These are phyloP conservation scores for Penicillium freii DNA, from an alignment of 2,329 filamentous ascomycete genomes.

Conservation along the genomic window DNA sequence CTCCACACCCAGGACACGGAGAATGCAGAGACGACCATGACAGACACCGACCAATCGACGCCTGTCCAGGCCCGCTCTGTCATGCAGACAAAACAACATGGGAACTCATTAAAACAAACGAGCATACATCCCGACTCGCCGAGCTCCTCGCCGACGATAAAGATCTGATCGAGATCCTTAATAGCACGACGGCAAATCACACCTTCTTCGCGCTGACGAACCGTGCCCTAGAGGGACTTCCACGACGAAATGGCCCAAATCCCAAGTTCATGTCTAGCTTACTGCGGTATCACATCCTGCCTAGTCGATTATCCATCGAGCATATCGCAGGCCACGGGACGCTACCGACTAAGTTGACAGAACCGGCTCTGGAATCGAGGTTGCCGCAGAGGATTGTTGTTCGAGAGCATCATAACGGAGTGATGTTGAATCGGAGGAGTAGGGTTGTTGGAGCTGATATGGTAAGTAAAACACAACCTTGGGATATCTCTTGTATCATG, in stretches of 20 bases:
- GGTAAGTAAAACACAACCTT: slow-evolving; percentile 43
- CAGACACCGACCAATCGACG: not conserved
- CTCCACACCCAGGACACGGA: not conserved
- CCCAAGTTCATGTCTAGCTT: slow-evolving; percentile 63
- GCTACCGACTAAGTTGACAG: slow-evolving; percentile 65
- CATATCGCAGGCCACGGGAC: slow-evolving; percentile 67
- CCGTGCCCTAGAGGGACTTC: slow-evolving; percentile 61
- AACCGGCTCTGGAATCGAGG: slow-evolving; percentile 59
- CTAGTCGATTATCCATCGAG: slow-evolving; percentile 61
- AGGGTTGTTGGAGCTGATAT: slow-evolving; percentile 69
- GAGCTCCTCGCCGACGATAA: slow-evolving; percentile 71
- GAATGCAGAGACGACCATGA: not conserved
- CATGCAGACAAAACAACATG: slow-evolving; percentile 71
- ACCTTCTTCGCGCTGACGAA: slow-evolving; percentile 81
- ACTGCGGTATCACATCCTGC: slow-evolving; percentile 71
- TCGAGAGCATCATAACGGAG: slow-evolving; percentile 57
- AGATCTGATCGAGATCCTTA: slow-evolving; percentile 66
- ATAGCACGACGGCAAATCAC: slow-evolving; percentile 66
- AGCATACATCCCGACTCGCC: slow-evolving; percentile 74
- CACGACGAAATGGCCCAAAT: slow-evolving; percentile 53
- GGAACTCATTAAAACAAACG: slow-evolving; percentile 70
- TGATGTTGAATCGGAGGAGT: slow-evolving; percentile 75
- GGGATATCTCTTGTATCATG: not conserved
- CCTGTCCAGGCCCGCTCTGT: slow-evolving; percentile 32
- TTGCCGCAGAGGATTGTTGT: slow-evolving; percentile 69